These are phyloP conservation scores for Nepenthes gracilis DNA, from an alignment of 148 eudicot species.

Conservation along the genomic window DNA sequence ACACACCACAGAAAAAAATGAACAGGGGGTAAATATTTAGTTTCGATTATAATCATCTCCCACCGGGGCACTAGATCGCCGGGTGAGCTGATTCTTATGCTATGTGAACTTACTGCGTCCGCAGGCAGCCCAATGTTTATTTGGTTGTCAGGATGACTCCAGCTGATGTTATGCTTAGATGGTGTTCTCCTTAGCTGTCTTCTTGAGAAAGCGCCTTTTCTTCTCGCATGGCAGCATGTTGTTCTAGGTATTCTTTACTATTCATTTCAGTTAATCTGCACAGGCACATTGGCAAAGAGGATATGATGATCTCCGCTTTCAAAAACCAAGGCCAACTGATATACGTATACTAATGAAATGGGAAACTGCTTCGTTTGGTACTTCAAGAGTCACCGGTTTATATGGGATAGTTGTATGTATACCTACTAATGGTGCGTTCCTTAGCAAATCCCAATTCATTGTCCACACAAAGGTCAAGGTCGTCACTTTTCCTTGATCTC, in stretches of 20 bases:
- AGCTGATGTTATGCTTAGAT: no score
- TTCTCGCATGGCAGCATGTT: slow-evolving; percentile 28
- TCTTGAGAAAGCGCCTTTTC: no score
- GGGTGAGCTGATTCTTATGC: no score
- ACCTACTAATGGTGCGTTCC: slow-evolving; percentile 95
- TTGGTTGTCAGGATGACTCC: no score
- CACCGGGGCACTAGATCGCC: no score
- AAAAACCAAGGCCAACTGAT: not conserved
- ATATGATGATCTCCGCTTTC: not conserved
- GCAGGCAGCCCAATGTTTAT: no score
- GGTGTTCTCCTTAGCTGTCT: no score
- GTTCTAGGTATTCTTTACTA: slow-evolving; percentile 84
- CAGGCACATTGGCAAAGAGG: not conserved
- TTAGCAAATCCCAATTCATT: slow-evolving; percentile 89
- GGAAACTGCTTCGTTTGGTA: no score
- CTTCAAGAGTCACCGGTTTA: not conserved
- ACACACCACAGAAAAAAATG: no score
- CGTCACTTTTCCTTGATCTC: slow-evolving; percentile 65
- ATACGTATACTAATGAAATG: not conserved
- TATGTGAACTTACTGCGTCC: no score
- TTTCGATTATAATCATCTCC: no score
- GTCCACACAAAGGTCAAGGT: slow-evolving; percentile 76
- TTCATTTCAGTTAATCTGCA: slow-evolving; percentile 91
- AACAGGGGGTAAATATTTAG: no score
- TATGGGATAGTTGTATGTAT: slow-evolving; percentile 1